Percentiles rank a stretch among this genome's conserved stretches.
phyloP scores from a whole-genome alignment of 441 rosid species.

The Bocquillonia castaneifolia region DNA sequence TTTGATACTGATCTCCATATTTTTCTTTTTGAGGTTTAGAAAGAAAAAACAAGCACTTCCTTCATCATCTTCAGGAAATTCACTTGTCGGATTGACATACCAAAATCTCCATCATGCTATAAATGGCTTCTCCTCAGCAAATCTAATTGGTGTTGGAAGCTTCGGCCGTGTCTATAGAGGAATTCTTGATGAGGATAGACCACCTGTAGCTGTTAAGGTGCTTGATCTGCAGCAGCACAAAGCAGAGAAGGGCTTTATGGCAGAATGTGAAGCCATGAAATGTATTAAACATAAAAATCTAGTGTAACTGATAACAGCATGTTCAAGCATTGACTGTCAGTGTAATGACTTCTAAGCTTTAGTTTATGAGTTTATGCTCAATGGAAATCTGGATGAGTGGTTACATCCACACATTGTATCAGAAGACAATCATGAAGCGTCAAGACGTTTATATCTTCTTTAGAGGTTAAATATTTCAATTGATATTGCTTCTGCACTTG shows the following conservation, averaged over 20 bases:
- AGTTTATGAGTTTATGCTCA: background rate
- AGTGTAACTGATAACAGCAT: background rate
- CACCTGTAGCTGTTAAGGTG: background rate
- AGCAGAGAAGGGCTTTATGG: too few species aligned
- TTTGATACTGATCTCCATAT: background rate
- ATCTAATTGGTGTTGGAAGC: too few species aligned
- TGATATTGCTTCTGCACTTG: too few species aligned
- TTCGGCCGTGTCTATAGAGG: too few species aligned
- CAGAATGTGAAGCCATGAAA: too few species aligned
- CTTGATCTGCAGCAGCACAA: background rate
- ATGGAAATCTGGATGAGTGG: background rate
- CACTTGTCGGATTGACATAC: constrained; percentile 13
- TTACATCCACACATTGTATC: background rate
- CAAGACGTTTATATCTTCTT: background rate
- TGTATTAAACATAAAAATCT: too few species aligned
- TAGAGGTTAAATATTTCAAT: too few species aligned
- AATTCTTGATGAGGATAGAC: background rate
- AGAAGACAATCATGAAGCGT: too few species aligned
- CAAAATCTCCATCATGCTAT: constrained; percentile 6
- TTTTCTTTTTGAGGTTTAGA: background rate
- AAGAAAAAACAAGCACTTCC: background rate
- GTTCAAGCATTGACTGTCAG: constrained; percentile 4
- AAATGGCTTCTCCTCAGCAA: constrained; percentile 20
- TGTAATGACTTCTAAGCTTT: background rate
- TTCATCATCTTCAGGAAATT: background rate